These are phyloP conservation scores for Colletotrichum lindemuthianum DNA, from an alignment of 2,329 filamentous ascomycete genomes.

Conservation along the genomic window DNA sequence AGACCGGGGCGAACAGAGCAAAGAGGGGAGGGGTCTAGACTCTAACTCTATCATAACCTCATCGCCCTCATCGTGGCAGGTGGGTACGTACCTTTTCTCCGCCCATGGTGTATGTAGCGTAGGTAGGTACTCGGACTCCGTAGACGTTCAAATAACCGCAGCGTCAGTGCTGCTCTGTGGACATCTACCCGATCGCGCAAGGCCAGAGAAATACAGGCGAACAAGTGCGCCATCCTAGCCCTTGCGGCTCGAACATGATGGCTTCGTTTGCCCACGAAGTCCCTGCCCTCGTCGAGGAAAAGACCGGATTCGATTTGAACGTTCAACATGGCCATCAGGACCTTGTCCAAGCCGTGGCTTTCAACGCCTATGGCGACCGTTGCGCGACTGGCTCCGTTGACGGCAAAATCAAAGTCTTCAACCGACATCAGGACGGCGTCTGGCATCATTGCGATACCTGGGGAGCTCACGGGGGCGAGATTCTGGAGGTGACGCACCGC, in stretches of 20 bases:
- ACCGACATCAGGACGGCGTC: conserved; percentile 78
- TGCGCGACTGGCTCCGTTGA: conserved; percentile 93
- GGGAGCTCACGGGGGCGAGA: conserved; percentile 89
- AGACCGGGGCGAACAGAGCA: too few species aligned
- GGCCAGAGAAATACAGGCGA: too few species aligned
- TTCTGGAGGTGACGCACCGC: conserved; percentile 75
- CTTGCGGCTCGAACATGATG: conserved; percentile 47
- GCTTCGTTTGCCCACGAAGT: conserved; percentile 32
- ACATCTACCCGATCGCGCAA: too few species aligned
- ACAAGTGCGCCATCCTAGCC: conserved; percentile 47
- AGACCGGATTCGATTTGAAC: conserved; percentile 65
- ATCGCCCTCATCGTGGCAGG: too few species aligned
- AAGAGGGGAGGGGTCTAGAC: too few species aligned
- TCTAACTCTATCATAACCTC: too few species aligned
- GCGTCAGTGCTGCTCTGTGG: too few species aligned
- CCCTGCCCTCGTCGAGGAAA: conserved; percentile 56
- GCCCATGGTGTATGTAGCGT: too few species aligned
- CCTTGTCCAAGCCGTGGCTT: conserved; percentile 84
- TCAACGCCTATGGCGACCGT: conserved; percentile 92
- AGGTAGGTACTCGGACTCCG: too few species aligned
- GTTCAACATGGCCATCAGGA: conserved; percentile 81
- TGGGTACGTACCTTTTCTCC: too few species aligned
- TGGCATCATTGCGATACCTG: conserved; percentile 89
- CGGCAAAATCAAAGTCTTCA: conserved; percentile 92
- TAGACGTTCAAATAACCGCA: too few species aligned